These are phyloP conservation scores for Zalaria sp. DNA, from an alignment of 2,329 filamentous ascomycete genomes.

Conservation along the genomic window DNA sequence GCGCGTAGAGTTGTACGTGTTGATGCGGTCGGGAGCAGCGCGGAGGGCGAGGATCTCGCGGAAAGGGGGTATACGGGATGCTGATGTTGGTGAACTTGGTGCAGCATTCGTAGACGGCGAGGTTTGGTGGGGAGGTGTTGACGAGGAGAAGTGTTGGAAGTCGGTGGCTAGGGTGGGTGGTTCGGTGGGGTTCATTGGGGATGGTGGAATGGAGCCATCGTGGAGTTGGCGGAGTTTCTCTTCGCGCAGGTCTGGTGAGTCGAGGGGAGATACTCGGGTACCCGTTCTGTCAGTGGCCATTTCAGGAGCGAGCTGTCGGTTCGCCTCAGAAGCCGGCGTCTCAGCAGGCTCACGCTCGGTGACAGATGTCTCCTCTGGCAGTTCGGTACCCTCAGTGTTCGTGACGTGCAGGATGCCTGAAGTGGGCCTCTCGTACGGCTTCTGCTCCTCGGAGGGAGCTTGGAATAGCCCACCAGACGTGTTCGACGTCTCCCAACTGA, in stretches of 20 bases:
- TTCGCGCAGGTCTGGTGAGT: neutral
- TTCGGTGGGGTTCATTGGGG: neutral
- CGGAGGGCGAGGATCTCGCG: constrained; percentile 63
- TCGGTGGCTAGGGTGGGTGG: too few relatives aligned
- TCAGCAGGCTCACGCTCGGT: neutral
- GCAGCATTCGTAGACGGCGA: neutral
- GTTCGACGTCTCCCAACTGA: constrained; percentile 21
- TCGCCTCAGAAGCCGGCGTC: too few relatives aligned
- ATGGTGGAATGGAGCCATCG: neutral
- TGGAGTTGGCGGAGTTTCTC: neutral
- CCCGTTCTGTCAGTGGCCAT: neutral
- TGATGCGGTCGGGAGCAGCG: constrained; percentile 53
- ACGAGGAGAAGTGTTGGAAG: too few relatives aligned
- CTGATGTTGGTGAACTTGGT: neutral
- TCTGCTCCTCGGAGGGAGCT: neutral
- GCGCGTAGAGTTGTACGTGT: constrained; percentile 59
- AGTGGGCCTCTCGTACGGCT: constrained; percentile 14
- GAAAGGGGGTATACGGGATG: constrained; percentile 43
- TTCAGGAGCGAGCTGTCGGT: too few relatives aligned
- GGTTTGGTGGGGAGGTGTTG: neutral
- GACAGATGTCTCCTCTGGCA: neutral
- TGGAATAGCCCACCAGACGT: too few relatives aligned
- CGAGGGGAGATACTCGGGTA: neutral
- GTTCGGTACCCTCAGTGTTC: constrained; percentile 21
- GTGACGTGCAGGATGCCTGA: constrained; percentile 26